Evolutionary conservation across 495 filamentous ascomycete genomes (phyloP), one percentile per base, ranked within the genome.

Genomic region (Daldinia decipiens): DNA sequence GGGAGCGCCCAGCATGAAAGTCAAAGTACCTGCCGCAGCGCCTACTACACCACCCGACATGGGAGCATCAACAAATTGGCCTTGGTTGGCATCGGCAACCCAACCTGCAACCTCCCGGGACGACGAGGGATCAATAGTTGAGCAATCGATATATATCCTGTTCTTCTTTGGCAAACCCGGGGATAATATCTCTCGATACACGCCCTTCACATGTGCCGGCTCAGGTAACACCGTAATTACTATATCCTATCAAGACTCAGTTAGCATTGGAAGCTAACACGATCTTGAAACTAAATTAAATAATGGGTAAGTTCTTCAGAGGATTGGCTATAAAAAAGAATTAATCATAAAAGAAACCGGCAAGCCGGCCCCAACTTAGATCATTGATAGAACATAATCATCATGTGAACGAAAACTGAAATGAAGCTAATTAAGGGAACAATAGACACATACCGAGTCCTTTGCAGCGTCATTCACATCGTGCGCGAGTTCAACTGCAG

Each of bases 31-130:
- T 24, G 91, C 90, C 4, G 85, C 82, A 32, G 92, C 92, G 9
- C 91, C 92, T n/a, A 94, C 91, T 0, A 93, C 91, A 13, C 92
- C 92, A n/a, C 92, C 92, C 0, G 92, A 95, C 82, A 95, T 91
- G 5, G 92, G 92, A 26, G 92, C 92, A 71, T 95, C 92, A 36
- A 93, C 87, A 59, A 95, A 95, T 15, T 82, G 80, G 27, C 87
- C 82, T 57, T 77, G 73, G 2, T 84, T 74, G 0, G 87, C 85
- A 21, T 83, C 78, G 34, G 88, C 80, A 21, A 93, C 86, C 13
- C 83, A 82, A 36, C 86, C 83, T 7, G 90, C 90, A 31, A 94
- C 85, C 63, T 88, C 83, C 61, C 85, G 86, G 3, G 92, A 93
- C 1, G 93, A 89, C 19, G 87, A 83, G 0, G 93, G 92, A 76